Conservation (phyloP, 192 early-diverging fungal species). For the Coemansia sp. region DNA sequence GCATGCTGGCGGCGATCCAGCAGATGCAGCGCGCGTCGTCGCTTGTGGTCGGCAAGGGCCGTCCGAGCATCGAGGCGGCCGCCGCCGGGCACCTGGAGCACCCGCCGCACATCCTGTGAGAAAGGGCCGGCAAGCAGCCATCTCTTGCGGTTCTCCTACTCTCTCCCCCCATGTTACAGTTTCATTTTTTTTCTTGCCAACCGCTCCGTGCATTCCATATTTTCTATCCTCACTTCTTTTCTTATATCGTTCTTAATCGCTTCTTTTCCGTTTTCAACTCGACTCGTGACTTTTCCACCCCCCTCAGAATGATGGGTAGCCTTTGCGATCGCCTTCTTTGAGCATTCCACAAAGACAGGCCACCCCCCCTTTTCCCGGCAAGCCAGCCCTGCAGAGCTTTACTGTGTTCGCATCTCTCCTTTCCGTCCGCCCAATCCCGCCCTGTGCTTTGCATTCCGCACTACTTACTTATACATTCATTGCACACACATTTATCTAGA, state of each 20-base stretch:
- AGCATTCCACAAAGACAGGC: too few species aligned
- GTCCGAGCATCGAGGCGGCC: constrained; percentile 21
- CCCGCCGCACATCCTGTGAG: constrained; percentile 5
- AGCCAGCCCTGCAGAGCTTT: too few species aligned
- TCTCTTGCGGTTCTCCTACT: background rate
- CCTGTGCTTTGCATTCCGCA: too few species aligned
- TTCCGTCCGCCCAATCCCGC: too few species aligned
- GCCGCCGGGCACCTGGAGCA: background rate
- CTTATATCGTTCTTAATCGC: constrained; percentile 7
- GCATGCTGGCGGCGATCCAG: constrained; percentile 50
- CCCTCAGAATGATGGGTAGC: too few species aligned
- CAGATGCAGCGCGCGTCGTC: constrained; percentile 49
- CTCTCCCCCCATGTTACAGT: background rate
- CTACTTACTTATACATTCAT: too few species aligned
- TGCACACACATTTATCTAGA: too few species aligned
- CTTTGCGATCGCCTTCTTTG: too few species aligned
- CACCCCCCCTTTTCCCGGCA: too few species aligned
- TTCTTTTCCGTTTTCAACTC: constrained; percentile 1
- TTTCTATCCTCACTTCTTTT: background rate
- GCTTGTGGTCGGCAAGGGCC: constrained; percentile 9
- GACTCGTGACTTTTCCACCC: background rate
- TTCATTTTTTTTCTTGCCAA: constrained; percentile 4
- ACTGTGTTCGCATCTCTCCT: too few species aligned
- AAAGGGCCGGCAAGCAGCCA: background rate
- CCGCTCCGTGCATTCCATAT: background rate